phyloP scores from a whole-genome alignment of 371 early-diverging fungal genomes.

The Capillidium rhysosporum region DNA sequence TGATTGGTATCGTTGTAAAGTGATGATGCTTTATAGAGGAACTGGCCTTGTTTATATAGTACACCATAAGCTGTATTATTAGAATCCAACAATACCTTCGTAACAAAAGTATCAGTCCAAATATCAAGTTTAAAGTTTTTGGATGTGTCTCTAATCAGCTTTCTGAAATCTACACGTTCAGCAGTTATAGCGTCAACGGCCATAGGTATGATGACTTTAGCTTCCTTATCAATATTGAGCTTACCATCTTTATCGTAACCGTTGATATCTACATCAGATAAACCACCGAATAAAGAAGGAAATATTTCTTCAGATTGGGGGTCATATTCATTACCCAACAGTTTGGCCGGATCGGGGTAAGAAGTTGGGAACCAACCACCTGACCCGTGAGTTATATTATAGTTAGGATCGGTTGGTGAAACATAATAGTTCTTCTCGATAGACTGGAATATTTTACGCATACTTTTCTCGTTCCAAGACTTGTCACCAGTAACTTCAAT shows the following conservation, averaged over 20 bases:
- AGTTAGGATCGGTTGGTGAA: neutral
- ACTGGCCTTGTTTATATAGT: neutral
- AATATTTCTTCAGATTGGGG: neutral
- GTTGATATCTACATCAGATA: neutral
- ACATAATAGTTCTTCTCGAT: neutral
- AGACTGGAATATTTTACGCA: neutral
- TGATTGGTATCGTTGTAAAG: no score
- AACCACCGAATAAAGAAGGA: neutral
- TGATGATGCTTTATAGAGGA: neutral
- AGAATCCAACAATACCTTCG: neutral
- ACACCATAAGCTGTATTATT: neutral
- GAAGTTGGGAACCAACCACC: neutral
- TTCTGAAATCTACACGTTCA: neutral
- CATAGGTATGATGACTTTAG: neutral
- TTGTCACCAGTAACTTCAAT: neutral
- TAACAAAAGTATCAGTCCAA: slow-evolving; percentile 5
- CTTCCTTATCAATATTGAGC: neutral
- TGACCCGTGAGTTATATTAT: neutral
- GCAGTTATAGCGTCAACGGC: neutral
- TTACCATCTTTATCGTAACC: neutral
- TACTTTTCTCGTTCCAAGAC: neutral
- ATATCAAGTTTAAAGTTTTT: neutral
- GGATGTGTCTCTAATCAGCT: neutral
- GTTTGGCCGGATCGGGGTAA: neutral
- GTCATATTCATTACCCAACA: neutral